Conservation (phyloP, 306 rosid species). For the Cucumis sativus region DNA sequence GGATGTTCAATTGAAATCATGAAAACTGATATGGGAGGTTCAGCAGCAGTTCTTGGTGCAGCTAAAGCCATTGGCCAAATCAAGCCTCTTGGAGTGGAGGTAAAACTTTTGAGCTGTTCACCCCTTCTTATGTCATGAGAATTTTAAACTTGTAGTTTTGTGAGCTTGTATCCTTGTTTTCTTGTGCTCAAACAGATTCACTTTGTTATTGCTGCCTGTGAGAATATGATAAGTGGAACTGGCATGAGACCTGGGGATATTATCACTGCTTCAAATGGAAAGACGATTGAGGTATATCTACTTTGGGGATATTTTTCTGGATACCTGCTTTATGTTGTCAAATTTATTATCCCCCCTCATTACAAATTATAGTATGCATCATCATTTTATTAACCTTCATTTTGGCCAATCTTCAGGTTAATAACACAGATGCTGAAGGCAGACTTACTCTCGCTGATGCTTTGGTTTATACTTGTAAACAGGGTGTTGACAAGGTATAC, state of each 20-base stretch:
- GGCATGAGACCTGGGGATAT: conserved; percentile 99
- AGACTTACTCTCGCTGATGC: conserved; percentile 98
- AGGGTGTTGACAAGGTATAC: conserved; percentile 89
- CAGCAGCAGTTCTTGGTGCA: conserved; percentile 95
- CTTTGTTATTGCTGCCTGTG: conserved; percentile 96
- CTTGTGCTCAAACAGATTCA: conserved; percentile 58
- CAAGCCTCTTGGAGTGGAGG: conserved; percentile 96
- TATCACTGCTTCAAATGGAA: conserved; percentile 98
- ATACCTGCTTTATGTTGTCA: neutral
- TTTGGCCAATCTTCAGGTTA: conserved; percentile 41
- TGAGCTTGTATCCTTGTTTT: neutral
- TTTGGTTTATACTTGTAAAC: conserved; percentile 87
- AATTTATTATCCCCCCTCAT: neutral
- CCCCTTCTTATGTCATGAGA: neutral
- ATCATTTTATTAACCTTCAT: neutral
- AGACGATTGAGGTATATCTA: conserved; percentile 81
- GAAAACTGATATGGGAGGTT: conserved; percentile 98
- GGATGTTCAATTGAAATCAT: conserved; percentile 82
- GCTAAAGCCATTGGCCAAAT: conserved; percentile 96
- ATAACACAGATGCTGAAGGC: conserved; percentile 99
- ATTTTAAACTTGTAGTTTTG: neutral
- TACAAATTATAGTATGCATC: neutral
- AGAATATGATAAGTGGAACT: conserved; percentile 99
- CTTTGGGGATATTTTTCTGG: neutral
- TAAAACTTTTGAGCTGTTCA: conserved; percentile 17